These are phyloP conservation scores for Solanum virginianum DNA, from an alignment of 257 asterid species.

Conservation along the genomic window DNA sequence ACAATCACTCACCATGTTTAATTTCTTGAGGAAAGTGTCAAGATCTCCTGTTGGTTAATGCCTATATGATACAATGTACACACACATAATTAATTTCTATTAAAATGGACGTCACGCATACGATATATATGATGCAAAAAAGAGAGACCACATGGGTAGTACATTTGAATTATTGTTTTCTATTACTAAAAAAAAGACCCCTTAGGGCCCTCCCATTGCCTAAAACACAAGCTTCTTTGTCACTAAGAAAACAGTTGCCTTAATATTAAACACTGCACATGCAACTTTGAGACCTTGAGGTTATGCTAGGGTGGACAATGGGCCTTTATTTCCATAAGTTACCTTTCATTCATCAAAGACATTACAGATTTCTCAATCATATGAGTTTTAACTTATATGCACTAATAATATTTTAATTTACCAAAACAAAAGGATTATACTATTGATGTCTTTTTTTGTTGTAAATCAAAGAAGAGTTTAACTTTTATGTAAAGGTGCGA, in stretches of 20 bases:
- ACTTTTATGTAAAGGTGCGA: too few species aligned
- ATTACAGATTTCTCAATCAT: not conserved
- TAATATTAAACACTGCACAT: conserved; percentile 19
- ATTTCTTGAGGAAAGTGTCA: not conserved
- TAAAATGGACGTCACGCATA: not conserved
- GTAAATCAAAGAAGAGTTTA: too few species aligned
- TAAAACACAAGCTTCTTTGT: not conserved
- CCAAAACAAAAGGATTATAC: too few species aligned
- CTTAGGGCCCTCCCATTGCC: not conserved
- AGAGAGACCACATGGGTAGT: not conserved
- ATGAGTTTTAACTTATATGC: not conserved
- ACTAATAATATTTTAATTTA: not conserved
- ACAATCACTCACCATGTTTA: not conserved
- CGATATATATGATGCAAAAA: not conserved
- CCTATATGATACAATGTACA: not conserved
- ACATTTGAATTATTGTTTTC: not conserved
- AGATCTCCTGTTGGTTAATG: not conserved
- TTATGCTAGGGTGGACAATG: not conserved
- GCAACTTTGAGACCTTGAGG: not conserved
- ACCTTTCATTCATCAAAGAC: not conserved
- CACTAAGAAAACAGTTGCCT: not conserved
- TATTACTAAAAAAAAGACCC: not conserved
- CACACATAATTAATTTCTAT: not conserved
- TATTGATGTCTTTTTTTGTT: too few species aligned
- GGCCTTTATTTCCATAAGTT: not conserved